Evolutionary conservation across 2,329 filamentous ascomycete species (phyloP).

Genomic region (Talaromyces albobiverticillius): DNA sequence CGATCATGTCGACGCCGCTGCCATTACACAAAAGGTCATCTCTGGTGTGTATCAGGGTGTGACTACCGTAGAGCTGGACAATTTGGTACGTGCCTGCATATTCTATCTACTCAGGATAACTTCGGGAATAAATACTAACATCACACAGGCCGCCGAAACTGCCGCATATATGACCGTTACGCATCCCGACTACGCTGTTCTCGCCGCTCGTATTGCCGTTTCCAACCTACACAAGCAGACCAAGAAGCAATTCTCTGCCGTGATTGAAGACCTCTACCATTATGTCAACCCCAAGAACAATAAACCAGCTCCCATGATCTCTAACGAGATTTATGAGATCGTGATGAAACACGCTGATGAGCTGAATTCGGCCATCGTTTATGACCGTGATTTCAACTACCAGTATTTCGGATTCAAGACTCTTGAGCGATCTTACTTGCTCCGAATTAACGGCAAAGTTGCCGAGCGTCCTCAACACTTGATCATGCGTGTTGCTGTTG

Average conservation of each 20-base stretch:
- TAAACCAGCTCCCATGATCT: conserved; percentile 87
- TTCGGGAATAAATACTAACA: conserved; percentile 21
- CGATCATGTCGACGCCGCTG: conserved; percentile 93
- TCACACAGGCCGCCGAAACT: conserved; percentile 83
- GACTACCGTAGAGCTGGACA: conserved; percentile 92
- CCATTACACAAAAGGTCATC: conserved; percentile 99
- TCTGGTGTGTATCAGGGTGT: conserved; percentile 98
- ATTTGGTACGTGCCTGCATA: conserved; percentile 67
- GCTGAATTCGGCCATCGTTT: conserved; percentile 97
- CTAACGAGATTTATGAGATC: conserved; percentile 81
- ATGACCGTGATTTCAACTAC: conserved; percentile 99
- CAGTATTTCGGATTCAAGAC: conserved; percentile 99
- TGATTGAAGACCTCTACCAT: conserved; percentile 88
- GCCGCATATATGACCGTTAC: conserved; percentile 99
- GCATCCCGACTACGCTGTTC: conserved; percentile 97
- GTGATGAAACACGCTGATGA: conserved; percentile 97
- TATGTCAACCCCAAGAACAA: conserved; percentile 94
- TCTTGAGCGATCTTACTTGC: conserved; percentile 92
- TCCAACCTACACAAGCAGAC: conserved; percentile 99
- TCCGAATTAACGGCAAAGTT: conserved; percentile 93
- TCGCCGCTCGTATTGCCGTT: conserved; percentile 95
- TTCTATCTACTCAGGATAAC: background rate
- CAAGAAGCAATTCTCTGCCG: conserved; percentile 98
- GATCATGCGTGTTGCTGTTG: conserved; percentile 98
- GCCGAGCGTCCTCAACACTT: conserved; percentile 97